Conservation (phyloP, 306 rosid genomes). For the Crotalaria pallida region DNA sequence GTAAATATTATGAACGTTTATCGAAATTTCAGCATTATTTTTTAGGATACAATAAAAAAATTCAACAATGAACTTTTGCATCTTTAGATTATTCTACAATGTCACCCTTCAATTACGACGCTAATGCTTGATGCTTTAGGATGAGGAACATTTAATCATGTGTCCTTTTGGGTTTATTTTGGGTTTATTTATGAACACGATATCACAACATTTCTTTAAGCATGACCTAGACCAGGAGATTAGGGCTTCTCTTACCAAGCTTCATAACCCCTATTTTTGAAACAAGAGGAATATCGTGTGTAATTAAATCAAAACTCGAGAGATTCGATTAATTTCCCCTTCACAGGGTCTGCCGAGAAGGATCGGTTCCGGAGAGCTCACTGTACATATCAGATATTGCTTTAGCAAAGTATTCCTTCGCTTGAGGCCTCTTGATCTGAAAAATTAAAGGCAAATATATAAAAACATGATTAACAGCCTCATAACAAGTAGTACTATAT, state of each 20-base stretch:
- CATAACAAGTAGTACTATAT: too few species aligned
- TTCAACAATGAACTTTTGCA: constrained; percentile 14
- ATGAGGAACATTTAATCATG: neutral
- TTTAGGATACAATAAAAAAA: constrained; percentile 7
- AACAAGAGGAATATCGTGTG: too few species aligned
- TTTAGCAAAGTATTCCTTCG: constrained; percentile 64
- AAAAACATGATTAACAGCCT: neutral
- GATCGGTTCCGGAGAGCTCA: constrained; percentile 57
- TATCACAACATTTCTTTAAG: too few species aligned
- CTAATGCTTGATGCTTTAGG: neutral
- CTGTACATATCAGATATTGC: constrained; percentile 73
- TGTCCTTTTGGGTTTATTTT: too few species aligned
- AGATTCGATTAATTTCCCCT: too few species aligned
- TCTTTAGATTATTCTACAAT: neutral
- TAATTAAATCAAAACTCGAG: too few species aligned
- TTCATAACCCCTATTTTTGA: too few species aligned
- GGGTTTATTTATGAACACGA: neutral
- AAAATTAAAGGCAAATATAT: constrained; percentile 4
- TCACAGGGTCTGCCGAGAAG: constrained; percentile 35
- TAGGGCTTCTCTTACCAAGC: too few species aligned
- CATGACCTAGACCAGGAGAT: too few species aligned
- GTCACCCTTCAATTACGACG: neutral
- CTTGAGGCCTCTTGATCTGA: constrained; percentile 95
- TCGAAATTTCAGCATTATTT: constrained; percentile 3
- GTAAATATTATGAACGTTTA: neutral